Conservation (phyloP, 805 yeast genomes). For the Sporopachydermia quercuum region DNA sequence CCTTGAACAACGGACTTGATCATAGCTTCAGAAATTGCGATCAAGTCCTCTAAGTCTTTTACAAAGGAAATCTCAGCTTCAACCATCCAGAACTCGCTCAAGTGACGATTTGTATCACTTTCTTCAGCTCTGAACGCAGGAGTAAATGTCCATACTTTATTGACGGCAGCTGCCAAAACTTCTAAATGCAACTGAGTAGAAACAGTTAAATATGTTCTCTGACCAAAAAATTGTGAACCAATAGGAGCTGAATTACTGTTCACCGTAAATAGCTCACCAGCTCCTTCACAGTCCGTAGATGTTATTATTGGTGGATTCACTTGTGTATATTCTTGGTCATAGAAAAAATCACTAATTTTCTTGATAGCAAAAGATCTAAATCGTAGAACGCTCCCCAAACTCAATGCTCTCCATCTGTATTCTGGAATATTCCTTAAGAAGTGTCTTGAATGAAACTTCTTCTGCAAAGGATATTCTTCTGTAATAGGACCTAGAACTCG, state of each 20-base stretch:
- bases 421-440: slow-evolving; percentile 62
- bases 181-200: slow-evolving; percentile 89
- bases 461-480: slow-evolving; percentile 66
- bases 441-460: slow-evolving; percentile 53
- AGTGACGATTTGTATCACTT: slow-evolving; percentile 81
- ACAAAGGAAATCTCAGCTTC: slow-evolving; percentile 80
- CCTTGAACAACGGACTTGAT: slow-evolving; percentile 32
- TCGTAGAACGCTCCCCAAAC: slow-evolving; percentile 52
- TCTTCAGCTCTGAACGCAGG: slow-evolving; percentile 94
- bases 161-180: slow-evolving; percentile 54
- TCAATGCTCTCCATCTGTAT: slow-evolving; percentile 56
- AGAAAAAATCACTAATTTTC: slow-evolving; percentile 39
- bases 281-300: slow-evolving; percentile 91
- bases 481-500: slow-evolving; percentile 46
- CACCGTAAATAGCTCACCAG: slow-evolving; percentile 75
- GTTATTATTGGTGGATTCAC: slow-evolving; percentile 82
- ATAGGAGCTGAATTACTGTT: slow-evolving; percentile 22
- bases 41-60: slow-evolving; percentile 40
- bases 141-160: slow-evolving; percentile 73
- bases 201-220: slow-evolving; percentile 63
- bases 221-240: slow-evolving; percentile 41
- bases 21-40: slow-evolving; percentile 57
- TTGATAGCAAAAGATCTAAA: slow-evolving; percentile 56
- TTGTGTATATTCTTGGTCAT: slow-evolving; percentile 40
- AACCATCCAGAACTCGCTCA: slow-evolving; percentile 95